These are phyloP conservation scores for Cryptosporidium muris DNA, from an alignment of 169 alveolate genomes.

Conservation along the genomic window DNA sequence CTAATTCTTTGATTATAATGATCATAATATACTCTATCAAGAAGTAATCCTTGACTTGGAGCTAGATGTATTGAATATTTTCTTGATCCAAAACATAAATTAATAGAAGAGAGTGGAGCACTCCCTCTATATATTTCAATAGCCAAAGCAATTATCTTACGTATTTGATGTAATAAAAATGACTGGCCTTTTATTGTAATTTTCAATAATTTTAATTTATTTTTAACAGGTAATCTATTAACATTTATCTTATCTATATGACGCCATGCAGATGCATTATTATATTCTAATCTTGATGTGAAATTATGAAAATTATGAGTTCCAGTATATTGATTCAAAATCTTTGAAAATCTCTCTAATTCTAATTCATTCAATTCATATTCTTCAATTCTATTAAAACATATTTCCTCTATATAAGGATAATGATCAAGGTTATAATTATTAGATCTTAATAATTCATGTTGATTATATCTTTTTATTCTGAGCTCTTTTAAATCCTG, in stretches of 20 bases:
- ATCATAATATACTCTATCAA: slow-evolving; percentile 65
- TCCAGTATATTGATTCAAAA: slow-evolving; percentile 77
- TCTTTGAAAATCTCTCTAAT: slow-evolving; percentile 73
- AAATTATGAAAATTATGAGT: slow-evolving; percentile 83
- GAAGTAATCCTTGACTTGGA: slow-evolving; percentile 71
- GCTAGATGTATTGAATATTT: slow-evolving; percentile 69
- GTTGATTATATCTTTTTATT: slow-evolving; percentile 22
- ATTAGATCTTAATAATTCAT: slow-evolving; percentile 24
- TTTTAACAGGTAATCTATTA: not conserved
- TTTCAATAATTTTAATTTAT: slow-evolving; percentile 67
- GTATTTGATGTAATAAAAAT: slow-evolving; percentile 82
- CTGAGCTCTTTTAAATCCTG: slow-evolving; percentile 8
- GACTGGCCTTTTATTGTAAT: slow-evolving; percentile 82
- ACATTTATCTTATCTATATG: slow-evolving; percentile 78
- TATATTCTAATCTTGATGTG: slow-evolving; percentile 77
- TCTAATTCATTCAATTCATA: slow-evolving; percentile 57
- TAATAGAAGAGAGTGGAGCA: slow-evolving; percentile 80
- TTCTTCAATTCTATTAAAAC: not conserved
- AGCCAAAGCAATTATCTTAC: slow-evolving; percentile 83
- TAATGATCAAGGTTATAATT: not conserved
- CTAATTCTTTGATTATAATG: slow-evolving; percentile 57
- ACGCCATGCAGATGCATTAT: slow-evolving; percentile 79
- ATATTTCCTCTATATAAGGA: not conserved
- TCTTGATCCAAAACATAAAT: slow-evolving; percentile 72
- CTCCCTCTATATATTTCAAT: slow-evolving; percentile 79